Percentiles rank a stretch among this genome's conserved stretches.
phyloP scores from a whole-genome alignment of 2,329 filamentous ascomycete genomes.

The Cadophora gregata region DNA sequence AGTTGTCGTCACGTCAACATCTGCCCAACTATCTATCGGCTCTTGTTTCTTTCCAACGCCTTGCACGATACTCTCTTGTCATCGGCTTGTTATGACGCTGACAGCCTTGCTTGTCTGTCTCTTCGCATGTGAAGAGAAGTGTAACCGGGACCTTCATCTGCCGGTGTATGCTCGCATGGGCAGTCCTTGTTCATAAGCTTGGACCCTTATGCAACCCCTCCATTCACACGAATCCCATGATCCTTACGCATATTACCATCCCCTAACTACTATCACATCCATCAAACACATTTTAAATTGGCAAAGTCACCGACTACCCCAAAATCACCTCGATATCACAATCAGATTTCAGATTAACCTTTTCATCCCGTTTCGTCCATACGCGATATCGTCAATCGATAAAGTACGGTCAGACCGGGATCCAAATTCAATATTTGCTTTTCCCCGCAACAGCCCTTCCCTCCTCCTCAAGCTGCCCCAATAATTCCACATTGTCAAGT shows the following conservation, averaged over 20 bases:
- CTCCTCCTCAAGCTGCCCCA: neutral
- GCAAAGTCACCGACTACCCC: neutral
- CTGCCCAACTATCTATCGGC: neutral
- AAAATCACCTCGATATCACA: neutral
- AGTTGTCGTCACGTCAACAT: neutral
- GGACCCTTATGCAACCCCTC: conserved; percentile 1
- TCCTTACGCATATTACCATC: neutral
- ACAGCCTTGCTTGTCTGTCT: neutral
- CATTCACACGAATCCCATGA: neutral
- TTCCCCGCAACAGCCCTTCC: conserved; percentile 9
- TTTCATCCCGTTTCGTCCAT: neutral
- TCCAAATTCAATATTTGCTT: conserved; percentile 8
- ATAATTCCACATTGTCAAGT: neutral
- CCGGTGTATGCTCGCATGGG: neutral
- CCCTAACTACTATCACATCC: neutral
- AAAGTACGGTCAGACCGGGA: neutral
- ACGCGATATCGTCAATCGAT: neutral
- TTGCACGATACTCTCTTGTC: neutral
- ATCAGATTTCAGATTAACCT: neutral
- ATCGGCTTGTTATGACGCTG: neutral
- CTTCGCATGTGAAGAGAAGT: neutral
- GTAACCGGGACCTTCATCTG: conserved; percentile 6
- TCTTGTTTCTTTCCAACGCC: neutral
- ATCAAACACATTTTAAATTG: neutral
- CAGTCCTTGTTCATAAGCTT: conserved; percentile 1